Conservation (phyloP, 306 rosid genomes). For the Vigna nakashimae region DNA sequence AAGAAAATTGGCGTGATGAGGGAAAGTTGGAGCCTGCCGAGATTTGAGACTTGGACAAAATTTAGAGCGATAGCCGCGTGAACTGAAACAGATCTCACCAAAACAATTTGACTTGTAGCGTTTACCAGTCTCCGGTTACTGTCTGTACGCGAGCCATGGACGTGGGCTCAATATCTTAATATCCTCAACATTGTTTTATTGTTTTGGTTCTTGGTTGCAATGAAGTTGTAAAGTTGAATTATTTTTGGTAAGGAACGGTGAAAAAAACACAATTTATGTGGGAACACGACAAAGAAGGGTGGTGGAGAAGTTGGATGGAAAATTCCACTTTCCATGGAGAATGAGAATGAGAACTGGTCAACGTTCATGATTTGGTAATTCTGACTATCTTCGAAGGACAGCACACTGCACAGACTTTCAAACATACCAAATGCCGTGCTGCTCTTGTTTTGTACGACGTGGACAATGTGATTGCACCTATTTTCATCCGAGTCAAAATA, state of each 20-base stretch:
- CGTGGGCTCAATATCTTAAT: slow-evolving; percentile 21
- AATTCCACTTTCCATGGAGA: slow-evolving; percentile 36
- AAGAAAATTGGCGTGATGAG: slow-evolving; percentile 6
- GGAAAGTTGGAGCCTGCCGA: slow-evolving; percentile 32
- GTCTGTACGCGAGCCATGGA: slow-evolving; percentile 27
- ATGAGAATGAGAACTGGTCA: slow-evolving; percentile 39
- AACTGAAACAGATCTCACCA: slow-evolving; percentile 17
- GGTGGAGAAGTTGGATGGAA: slow-evolving; percentile 6
- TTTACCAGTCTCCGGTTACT: neutral
- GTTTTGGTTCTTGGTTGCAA: neutral
- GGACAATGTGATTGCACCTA: neutral
- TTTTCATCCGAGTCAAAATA: neutral
- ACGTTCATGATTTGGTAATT: neutral
- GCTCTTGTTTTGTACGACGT: neutral
- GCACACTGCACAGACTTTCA: neutral
- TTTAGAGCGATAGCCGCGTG: slow-evolving; percentile 36
- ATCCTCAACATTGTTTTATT: neutral
- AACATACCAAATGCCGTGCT: neutral
- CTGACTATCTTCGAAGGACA: neutral
- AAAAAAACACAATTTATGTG: neutral
- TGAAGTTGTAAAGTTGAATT: neutral
- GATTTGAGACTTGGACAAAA: slow-evolving; percentile 31
- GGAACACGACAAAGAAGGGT: neutral
- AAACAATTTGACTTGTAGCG: slow-evolving; percentile 41
- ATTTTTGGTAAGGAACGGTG: neutral